These are phyloP conservation scores for Knufia fluminis DNA, from an alignment of 2,329 filamentous ascomycete species.

Conservation along the genomic window DNA sequence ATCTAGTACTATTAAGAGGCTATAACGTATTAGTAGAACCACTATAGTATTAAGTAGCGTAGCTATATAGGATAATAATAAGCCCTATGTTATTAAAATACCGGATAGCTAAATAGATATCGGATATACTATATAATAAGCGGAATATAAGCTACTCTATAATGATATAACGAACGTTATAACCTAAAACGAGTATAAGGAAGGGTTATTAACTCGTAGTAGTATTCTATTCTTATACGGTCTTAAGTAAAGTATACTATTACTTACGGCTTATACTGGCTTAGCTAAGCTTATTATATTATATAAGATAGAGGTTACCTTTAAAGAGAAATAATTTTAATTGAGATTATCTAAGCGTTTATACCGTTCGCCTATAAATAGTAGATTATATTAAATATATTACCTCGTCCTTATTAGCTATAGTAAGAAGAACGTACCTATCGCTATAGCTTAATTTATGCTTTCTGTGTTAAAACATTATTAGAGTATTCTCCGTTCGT, in stretches of 20 bases:
- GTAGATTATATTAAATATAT: neutral
- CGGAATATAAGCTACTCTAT: neutral
- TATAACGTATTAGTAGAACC: neutral
- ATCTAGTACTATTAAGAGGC: neutral
- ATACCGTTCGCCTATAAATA: neutral
- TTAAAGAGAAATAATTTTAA: neutral
- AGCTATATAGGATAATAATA: neutral
- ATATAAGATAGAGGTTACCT: neutral
- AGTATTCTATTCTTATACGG: neutral
- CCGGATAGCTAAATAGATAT: neutral
- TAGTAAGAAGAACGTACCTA: neutral
- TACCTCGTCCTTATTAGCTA: neutral
- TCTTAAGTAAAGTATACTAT: no score
- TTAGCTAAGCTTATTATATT: no score
- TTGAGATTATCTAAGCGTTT: neutral
- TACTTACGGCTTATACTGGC: no score
- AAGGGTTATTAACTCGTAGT: neutral
- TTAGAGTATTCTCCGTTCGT: neutral
- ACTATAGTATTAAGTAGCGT: neutral
- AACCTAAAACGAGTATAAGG: neutral
- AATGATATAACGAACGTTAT: neutral
- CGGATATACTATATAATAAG: neutral
- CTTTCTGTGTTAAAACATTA: neutral
- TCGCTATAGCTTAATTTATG: neutral
- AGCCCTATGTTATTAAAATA: neutral